Evolutionary conservation across 2,329 filamentous ascomycete species (phyloP), one percentile per base, ranked within the genome.

Genomic region (Helotiales sp.): DNA sequence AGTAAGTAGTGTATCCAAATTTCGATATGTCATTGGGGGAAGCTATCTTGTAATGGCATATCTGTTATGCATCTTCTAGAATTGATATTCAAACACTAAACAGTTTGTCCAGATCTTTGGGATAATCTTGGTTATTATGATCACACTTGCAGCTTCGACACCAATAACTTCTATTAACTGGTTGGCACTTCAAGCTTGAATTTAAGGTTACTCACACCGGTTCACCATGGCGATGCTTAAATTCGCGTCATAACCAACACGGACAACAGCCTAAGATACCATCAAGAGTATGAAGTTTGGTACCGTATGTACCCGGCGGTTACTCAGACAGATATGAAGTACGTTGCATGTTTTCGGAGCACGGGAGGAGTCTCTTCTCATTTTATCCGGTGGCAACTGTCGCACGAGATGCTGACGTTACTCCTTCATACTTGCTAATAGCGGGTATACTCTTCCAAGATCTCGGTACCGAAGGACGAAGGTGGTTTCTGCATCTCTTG

Each of bases 381-480:
- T 44, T 48, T 48, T 48, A 48, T 31, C 46, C 46, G 8, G 17
- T n/a, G n/a, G n/a, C n/a, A n/a, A n/a, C n/a, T n/a, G n/a, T n/a
- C n/a, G n/a, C n/a, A n/a, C n/a, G n/a, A n/a, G n/a, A n/a, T n/a
- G n/a, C n/a, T n/a, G n/a, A n/a, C n/a, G n/a, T n/a, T n/a, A n/a
- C n/a, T n/a, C n/a, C n/a, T n/a, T 44, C 15, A 48, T 15, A 30
- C 29, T n/a, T 6, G 46, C 19, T 31, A 3, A 5, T 2, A 8
- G 12, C 46, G 27, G 25, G 12, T 17, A 15, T 30, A 15, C 15
- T 25, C 22, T 17, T 47, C 42, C 19, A 57, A 50, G 30, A 25
- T 17, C 36, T 57, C 50, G 50, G 44, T 48, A 57, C 50, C 50
- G 36, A 27, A 52, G 15, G 36, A 47, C 19, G 22, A 38, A 24